phyloP scores from a whole-genome alignment of 805 yeast genomes.

The Helenozyma baotianmanensis region DNA sequence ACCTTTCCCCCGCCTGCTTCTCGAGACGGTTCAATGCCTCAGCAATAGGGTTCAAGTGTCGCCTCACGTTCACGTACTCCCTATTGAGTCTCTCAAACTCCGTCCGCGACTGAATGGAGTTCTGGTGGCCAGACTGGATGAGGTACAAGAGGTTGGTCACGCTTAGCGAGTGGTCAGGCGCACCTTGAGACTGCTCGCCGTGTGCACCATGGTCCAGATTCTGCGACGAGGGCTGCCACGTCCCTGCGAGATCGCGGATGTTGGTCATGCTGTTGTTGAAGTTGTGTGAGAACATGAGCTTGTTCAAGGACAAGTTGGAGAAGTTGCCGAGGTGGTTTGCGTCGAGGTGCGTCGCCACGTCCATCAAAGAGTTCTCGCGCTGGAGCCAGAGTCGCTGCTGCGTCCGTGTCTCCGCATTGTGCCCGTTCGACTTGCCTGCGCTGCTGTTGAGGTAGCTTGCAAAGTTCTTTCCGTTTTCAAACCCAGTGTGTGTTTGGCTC shows the following conservation, averaged over 20 bases:
- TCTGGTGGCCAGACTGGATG: constrained; percentile 30
- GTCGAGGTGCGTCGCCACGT: constrained; percentile 36
- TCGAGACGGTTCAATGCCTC: constrained; percentile 55
- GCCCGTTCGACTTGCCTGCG: constrained; percentile 4
- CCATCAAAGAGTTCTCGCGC: constrained; percentile 67
- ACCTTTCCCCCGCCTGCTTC: constrained; percentile 15
- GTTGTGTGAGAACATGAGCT: constrained; percentile 34
- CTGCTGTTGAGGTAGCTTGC: constrained; percentile 28
- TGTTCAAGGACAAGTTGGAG: constrained; percentile 36
- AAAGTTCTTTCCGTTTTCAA: constrained; percentile 19
- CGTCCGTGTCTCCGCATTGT: constrained; percentile 56
- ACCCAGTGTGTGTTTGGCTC: background rate
- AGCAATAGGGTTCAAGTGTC: constrained; percentile 66
- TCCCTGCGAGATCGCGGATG: constrained; percentile 5
- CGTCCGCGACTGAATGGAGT: constrained; percentile 58
- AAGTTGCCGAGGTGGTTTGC: constrained; percentile 28
- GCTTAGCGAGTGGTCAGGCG: background rate
- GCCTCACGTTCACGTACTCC: constrained; percentile 64
- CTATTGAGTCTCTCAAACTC: constrained; percentile 75
- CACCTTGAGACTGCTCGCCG: background rate
- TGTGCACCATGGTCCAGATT: too few species aligned
- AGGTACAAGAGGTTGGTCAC: constrained; percentile 12
- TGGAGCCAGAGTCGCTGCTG: constrained; percentile 84
- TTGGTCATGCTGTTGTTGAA: constrained; percentile 19
- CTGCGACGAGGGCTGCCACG: background rate